Percentiles rank a stretch among this genome's conserved stretches.
Evolutionary conservation across 164 flowering plant genomes (phyloP).

Genomic region (Cinnamomum chago): DNA sequence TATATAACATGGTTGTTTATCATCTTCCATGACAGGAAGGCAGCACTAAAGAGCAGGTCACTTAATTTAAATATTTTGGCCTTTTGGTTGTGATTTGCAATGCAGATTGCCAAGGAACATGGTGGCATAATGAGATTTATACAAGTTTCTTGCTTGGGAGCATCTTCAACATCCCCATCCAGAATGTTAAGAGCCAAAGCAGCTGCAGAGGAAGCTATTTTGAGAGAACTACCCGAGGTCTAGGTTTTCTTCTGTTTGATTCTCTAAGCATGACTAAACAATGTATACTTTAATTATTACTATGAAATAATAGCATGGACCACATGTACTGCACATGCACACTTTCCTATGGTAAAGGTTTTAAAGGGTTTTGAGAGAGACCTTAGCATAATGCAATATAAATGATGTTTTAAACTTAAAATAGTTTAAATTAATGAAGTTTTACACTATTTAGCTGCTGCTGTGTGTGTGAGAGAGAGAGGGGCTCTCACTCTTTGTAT

Average conservation of each 20-base stretch:
- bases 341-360: neutral
- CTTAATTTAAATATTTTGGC: neutral
- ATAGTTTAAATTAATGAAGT: too few relatives aligned
- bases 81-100: neutral
- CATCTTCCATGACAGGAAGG: conserved; percentile 1
- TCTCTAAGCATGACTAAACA: neutral
- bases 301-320: neutral
- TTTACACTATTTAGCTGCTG: too few relatives aligned
- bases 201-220: conserved; percentile 79
- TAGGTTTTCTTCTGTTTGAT: neutral
- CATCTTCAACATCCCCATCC: conserved; percentile 82
- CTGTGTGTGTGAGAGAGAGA: too few relatives aligned
- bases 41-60: neutral
- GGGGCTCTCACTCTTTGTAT: too few relatives aligned
- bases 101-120: conserved; percentile 93
- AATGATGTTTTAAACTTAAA: too few relatives aligned
- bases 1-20: neutral
- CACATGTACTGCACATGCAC: neutral
- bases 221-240: conserved; percentile 83
- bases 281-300: neutral
- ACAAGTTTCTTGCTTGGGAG: conserved; percentile 91
- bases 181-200: conserved; percentile 81
- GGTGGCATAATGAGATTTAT: conserved; percentile 97
- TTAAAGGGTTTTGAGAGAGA: neutral
- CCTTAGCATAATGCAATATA: neutral